Base-by-base conservation (phyloP, 768 basidiomycete genomes). In the Udeniomyces megalosporus region DNA sequence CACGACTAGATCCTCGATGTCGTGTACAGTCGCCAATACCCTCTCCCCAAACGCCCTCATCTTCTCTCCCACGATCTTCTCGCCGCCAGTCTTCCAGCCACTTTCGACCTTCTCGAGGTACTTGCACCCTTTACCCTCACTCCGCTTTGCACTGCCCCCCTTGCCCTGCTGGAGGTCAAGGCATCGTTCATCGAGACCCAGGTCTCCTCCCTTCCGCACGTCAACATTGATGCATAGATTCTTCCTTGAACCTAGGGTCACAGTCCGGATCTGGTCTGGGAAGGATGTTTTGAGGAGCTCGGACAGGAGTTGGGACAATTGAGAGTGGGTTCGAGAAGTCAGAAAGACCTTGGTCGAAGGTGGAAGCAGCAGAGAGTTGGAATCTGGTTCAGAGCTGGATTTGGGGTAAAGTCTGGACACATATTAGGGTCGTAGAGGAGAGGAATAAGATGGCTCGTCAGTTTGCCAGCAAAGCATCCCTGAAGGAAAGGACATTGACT, bases 311-410 rank as follows among this genome's bases (percentile, higher is more conserved):
- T 99, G 93, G 1, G 90, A 79, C 3, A 99, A 80, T 69, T 99
- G 93, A 1, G 92, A 92, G 74, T 99, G 93, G 0, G 93, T 99
- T 34, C 93, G 79, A 0, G 95, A 97, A 0, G 92, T 86, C 70
- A 92, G 95, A 72, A 82, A 95, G 64, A 97, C 84, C 77, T 76
- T 60, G 20, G 63, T 60, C 4, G 42, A 22, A 11, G 48, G 45
- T 1, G 60, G 42, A 45, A 7, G 53, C 24, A 38, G 31, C 20
- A 34, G 12, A 2, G 53, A n/a, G 34, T 15, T 14, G 46, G 45
- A 26, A 20, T 28, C 38, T 7, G 26, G 32, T n/a, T 28, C 35
- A 26, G 22, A 50, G 3, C 53, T 17, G 22, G 55, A n/a, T 7
- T 17, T 50, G 46, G 47, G 48, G 29, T 34, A 54, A 44, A 29